phyloP scores from a whole-genome alignment of 208 protist genomes.

The Trichomonas gallinae region DNA sequence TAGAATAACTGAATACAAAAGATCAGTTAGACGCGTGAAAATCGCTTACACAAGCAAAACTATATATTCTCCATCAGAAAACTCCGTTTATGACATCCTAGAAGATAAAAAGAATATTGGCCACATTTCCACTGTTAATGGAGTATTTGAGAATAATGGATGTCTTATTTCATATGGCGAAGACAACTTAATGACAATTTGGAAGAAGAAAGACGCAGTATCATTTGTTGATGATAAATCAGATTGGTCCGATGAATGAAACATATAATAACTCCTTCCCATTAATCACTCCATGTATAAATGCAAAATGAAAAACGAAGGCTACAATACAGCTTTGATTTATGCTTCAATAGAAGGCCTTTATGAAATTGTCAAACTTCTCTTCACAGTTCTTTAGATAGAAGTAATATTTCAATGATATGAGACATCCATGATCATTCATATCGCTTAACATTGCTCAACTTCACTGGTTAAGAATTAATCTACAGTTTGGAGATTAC shows the following conservation, averaged over 20 bases:
- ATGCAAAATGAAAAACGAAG: no score
- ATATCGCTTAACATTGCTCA: no score
- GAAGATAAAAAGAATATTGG: neutral
- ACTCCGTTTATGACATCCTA: neutral
- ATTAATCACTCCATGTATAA: no score
- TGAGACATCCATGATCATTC: no score
- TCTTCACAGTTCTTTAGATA: no score
- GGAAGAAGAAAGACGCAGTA: neutral
- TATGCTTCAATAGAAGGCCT: no score
- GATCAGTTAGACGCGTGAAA: neutral
- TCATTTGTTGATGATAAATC: neutral
- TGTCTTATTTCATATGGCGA: neutral
- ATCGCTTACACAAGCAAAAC: neutral
- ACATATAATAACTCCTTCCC: no score
- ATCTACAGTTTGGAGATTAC: no score
- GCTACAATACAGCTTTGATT: no score
- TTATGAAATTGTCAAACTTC: no score
- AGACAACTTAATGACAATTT: neutral
- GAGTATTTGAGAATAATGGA: neutral
- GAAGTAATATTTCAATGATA: no score
- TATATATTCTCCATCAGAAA: neutral
- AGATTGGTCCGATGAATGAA: neutral
- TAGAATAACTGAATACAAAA: neutral
- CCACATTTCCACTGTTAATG: neutral
- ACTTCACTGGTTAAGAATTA: no score